Percentiles rank a stretch among this genome's conserved stretches.
Conservation (phyloP, 2,329 filamentous ascomycete species). For the Rachicladosporium sp. region DNA sequence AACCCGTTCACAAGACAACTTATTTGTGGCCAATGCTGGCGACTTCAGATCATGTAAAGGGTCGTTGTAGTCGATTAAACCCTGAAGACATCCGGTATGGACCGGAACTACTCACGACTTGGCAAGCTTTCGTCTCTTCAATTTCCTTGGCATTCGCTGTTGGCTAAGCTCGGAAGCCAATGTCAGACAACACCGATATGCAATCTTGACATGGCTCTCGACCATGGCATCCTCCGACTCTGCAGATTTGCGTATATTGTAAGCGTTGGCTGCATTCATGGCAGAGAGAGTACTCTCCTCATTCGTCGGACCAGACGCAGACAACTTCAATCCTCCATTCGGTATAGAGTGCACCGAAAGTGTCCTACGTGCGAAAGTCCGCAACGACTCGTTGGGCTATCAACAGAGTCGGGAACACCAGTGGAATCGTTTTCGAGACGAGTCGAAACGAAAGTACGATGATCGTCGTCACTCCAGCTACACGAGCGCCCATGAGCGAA, state of each 20-base stretch:
- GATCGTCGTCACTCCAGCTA: too few species aligned
- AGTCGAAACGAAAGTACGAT: too few species aligned
- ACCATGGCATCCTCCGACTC: constrained; percentile 31
- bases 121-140: not conserved
- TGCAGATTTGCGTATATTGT: constrained; percentile 30
- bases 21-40: too few species aligned
- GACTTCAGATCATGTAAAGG: too few species aligned
- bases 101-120: not conserved
- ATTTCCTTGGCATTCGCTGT: too few species aligned
- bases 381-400: too few species aligned
- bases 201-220: constrained; percentile 17
- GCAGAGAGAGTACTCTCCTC: constrained; percentile 8
- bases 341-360: too few species aligned
- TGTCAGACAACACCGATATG: constrained; percentile 1
- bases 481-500: too few species aligned
- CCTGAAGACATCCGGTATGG: not conserved
- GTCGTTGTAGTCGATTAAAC: too few species aligned
- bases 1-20: not conserved
- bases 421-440: too few species aligned
- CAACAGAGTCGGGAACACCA: too few species aligned
- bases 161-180: not conserved
- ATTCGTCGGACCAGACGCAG: not conserved
- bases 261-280: constrained; percentile 34
- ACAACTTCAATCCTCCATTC: not conserved
- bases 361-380: too few species aligned